A percentile compares a stretch with the other conserved stretches of the same genome.
Evolutionary conservation across 1,284 basidiomycete species (phyloP).

Genomic region (Phaffia rhodozyma): DNA sequence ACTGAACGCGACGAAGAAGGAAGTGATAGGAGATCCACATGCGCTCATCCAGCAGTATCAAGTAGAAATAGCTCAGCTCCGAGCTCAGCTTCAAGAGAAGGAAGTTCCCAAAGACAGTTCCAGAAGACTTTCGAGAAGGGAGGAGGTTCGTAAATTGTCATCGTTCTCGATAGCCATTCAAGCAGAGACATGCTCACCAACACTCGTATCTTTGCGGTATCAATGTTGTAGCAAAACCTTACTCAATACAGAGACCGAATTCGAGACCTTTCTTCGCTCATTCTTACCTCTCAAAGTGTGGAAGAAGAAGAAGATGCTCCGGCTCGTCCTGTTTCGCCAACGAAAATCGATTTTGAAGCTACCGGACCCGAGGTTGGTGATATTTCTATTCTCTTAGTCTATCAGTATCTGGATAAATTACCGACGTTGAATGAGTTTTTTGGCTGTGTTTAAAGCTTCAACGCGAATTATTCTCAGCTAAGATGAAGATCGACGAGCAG

Average conservation of each 20-base stretch:
- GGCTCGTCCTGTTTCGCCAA: constrained; percentile 61
- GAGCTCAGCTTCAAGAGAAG: constrained; percentile 51
- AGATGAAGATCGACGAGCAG: constrained; percentile 61
- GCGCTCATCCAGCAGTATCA: constrained; percentile 76
- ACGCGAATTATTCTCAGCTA: constrained; percentile 66
- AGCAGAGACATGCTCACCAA: not conserved
- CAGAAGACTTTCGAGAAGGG: not conserved
- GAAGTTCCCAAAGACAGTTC: constrained; percentile 36
- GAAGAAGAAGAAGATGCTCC: constrained; percentile 44
- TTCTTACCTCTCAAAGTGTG: constrained; percentile 69
- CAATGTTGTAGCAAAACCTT: constrained; percentile 31
- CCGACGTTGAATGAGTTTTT: not conserved
- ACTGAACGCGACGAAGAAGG: constrained; percentile 69
- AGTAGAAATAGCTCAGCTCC: constrained; percentile 78
- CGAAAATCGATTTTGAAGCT: constrained; percentile 74
- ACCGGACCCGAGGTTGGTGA: constrained; percentile 57
- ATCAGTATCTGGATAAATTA: not conserved
- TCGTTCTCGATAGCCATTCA: not conserved
- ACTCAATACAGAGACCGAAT: constrained; percentile 49
- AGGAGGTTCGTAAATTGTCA: not conserved
- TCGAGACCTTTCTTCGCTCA: constrained; percentile 71
- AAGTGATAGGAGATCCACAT: constrained; percentile 84
- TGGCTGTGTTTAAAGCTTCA: constrained; percentile 46
- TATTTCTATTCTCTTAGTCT: not conserved
- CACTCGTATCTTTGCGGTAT: not conserved